phyloP scores from a whole-genome alignment of 495 filamentous ascomycete genomes.

The Lepraria neglecta region DNA sequence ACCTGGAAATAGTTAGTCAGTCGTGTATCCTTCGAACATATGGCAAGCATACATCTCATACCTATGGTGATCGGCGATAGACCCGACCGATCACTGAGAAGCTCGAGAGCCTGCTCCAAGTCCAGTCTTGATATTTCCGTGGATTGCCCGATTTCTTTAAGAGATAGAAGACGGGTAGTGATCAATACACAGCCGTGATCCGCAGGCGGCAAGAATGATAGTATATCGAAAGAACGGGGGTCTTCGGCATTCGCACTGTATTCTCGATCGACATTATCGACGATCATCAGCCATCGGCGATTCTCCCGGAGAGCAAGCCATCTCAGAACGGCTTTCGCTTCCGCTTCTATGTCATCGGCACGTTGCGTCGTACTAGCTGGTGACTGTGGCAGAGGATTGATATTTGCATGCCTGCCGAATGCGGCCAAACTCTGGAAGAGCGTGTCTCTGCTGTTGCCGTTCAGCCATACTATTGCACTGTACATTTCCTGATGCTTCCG shows the following conservation, averaged over 20 bases:
- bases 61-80: conserved; percentile 25
- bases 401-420: background rate
- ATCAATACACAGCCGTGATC: conserved; percentile 42
- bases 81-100: conserved; percentile 30
- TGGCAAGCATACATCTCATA: conserved; percentile 14
- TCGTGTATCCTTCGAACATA: background rate
- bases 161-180: conserved; percentile 34
- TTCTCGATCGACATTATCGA: conserved; percentile 41
- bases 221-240: conserved; percentile 33
- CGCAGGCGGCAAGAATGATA: conserved; percentile 31
- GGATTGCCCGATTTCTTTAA: conserved; percentile 31
- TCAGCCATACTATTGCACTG: conserved; percentile 12
- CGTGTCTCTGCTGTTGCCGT: conserved; percentile 3
- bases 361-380: background rate
- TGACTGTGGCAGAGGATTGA: background rate
- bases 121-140: conserved; percentile 29
- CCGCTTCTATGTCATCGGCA: background rate
- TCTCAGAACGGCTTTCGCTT: conserved; percentile 5
- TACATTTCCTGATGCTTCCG: conserved; percentile 9
- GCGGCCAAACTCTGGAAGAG: conserved; percentile 2
- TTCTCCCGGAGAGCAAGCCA: conserved; percentile 26
- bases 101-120: conserved; percentile 15
- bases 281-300: conserved; percentile 37
- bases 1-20: conserved; percentile 3
- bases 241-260: conserved; percentile 22